A percentile compares a stretch with the other conserved stretches of the same genome.
These are phyloP conservation scores for Coelastrella sp. DNA, from an alignment of 139 green algal species.

Conservation along the genomic window DNA sequence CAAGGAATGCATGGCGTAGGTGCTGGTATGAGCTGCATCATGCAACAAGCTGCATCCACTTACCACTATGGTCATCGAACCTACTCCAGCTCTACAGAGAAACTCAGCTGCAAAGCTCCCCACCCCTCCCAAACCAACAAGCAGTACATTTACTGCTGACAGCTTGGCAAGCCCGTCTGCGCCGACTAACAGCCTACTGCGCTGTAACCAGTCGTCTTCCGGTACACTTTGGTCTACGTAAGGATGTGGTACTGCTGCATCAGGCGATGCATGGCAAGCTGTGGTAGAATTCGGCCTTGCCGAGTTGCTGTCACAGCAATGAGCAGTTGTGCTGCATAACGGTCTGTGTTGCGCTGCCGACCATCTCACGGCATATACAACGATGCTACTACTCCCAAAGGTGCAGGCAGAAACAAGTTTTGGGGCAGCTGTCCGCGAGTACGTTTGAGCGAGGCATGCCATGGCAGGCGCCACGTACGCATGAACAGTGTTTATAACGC, in stretches of 20 bases:
- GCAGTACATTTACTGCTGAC: conserved; percentile 52
- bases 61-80: conserved; percentile 57
- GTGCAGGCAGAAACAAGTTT: background rate
- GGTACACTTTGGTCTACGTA: background rate
- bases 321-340: background rate
- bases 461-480: background rate
- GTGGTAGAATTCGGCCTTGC: background rate
- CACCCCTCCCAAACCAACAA: conserved; percentile 75
- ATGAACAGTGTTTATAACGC: too few relatives aligned
- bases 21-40: conserved; percentile 49
- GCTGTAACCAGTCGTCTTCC: conserved; percentile 53
- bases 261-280: background rate
- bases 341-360: background rate
- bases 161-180: conserved; percentile 46
- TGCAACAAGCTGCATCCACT: conserved; percentile 41
- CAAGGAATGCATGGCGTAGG: background rate
- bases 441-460: background rate
- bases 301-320: background rate
- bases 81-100: conserved; percentile 62
- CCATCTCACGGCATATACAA: background rate
- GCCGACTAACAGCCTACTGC: conserved; percentile 62
- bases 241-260: background rate
- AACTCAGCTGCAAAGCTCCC: conserved; percentile 69
- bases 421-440: background rate
- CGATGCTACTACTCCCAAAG: background rate